Percentiles rank a stretch among this genome's conserved stretches.
Evolutionary conservation across 139 green algal species (phyloP).

Genomic region (Tetraselmis chui): DNA sequence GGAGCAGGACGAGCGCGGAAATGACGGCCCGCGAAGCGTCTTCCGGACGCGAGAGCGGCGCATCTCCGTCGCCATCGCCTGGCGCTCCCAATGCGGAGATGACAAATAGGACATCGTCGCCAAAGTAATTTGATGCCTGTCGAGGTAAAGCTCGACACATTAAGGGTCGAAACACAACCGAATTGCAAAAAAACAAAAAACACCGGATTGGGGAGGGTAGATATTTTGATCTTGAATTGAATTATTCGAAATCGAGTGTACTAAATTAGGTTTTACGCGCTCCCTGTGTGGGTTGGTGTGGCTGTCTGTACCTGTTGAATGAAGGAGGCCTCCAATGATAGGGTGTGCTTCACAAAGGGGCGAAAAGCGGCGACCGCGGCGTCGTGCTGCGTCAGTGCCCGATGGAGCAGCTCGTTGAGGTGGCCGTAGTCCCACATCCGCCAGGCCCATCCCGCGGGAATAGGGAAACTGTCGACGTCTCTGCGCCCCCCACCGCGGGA

Average conservation of each 20-base stretch:
- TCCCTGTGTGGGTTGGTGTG: too few species aligned
- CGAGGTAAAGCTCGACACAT: too few species aligned
- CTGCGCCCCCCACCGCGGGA: too few species aligned
- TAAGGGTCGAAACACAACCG: too few species aligned
- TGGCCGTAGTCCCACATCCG: background rate
- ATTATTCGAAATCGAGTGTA: too few species aligned
- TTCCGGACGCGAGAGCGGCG: background rate
- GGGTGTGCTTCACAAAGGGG: background rate
- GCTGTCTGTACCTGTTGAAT: background rate
- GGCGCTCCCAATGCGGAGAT: background rate
- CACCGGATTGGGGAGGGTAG: too few species aligned
- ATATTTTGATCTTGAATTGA: too few species aligned
- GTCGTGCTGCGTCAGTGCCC: background rate
- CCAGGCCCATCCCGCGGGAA: background rate
- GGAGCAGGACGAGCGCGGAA: background rate
- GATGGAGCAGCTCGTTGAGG: background rate
- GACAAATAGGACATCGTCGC: background rate
- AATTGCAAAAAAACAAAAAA: too few species aligned
- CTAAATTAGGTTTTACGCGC: too few species aligned
- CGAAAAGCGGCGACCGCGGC: background rate
- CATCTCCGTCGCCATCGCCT: too few species aligned
- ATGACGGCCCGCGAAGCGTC: background rate
- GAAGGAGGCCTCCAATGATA: background rate
- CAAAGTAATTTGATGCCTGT: background rate
- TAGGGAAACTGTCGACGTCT: background rate